phyloP scores from a whole-genome alignment of 768 basidiomycete genomes.

The Lentinula sp. region DNA sequence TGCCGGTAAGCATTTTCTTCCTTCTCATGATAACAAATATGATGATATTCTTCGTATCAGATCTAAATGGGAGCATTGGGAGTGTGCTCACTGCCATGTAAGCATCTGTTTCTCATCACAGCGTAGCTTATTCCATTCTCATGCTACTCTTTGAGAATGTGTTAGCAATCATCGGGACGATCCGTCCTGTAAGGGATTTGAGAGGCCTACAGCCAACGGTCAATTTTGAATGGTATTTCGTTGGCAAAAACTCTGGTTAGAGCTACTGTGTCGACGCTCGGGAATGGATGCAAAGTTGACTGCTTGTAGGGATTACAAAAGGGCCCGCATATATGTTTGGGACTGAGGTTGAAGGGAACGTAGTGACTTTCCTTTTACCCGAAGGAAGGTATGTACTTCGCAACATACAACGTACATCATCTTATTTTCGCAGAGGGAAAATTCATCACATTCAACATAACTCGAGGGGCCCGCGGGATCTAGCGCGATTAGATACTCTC shows the following conservation, averaged over 20 bases:
- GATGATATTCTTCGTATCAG: conserved; percentile 28
- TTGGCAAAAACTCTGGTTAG: not conserved
- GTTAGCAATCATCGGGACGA: conserved; percentile 16
- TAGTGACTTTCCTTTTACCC: conserved; percentile 48
- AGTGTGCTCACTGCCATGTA: conserved; percentile 61
- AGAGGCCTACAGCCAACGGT: not conserved
- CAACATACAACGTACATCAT: not conserved
- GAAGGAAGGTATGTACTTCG: conserved; percentile 28
- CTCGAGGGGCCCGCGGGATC: conserved; percentile 26
- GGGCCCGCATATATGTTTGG: conserved; percentile 16
- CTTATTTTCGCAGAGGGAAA: conserved; percentile 38
- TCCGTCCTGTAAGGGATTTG: conserved; percentile 26
- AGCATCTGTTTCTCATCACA: not conserved
- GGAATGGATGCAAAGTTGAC: not conserved
- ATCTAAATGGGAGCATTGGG: conserved; percentile 69
- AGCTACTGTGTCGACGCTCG: not conserved
- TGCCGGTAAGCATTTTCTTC: conserved; percentile 45
- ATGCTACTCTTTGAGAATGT: conserved; percentile 12
- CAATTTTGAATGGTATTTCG: not conserved
- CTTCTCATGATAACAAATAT: not conserved
- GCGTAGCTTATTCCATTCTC: not conserved
- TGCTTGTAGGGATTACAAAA: conserved; percentile 23
- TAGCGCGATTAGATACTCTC: conserved; percentile 48
- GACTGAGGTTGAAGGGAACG: conserved; percentile 16
- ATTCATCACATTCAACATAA: conserved; percentile 66